Evolutionary conservation across 139 green algal genomes (phyloP).

Genomic region (Chlamydomonas schloesseri): DNA sequence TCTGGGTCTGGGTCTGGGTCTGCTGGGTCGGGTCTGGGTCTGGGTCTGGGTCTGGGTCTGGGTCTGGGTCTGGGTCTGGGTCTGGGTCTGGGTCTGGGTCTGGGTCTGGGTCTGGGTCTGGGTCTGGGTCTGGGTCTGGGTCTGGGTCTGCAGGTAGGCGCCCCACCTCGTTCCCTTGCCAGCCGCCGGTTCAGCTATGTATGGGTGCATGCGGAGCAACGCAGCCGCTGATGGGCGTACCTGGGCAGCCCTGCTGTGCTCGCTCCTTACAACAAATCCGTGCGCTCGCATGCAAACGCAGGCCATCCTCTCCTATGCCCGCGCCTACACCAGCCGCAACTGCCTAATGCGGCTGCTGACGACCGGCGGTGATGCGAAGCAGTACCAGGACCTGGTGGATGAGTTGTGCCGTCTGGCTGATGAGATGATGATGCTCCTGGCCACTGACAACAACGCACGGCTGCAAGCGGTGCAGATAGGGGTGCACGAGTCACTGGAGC

Average conservation of each 20-base stretch:
- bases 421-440: not conserved
- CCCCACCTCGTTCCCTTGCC: no score
- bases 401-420: not conserved
- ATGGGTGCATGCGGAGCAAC: no score
- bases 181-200: no score
- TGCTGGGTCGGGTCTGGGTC: not conserved
- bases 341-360: conserved; percentile 1
- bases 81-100: no score
- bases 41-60: not conserved
- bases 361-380: not conserved
- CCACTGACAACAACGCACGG: no score
- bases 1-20: no score
- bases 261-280: not conserved
- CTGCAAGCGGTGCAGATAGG: no score
- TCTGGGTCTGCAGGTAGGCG: not conserved
- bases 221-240: no score
- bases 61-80: no score
- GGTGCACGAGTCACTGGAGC: no score
- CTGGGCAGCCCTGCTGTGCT: not conserved
- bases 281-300: not conserved
- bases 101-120: no score
- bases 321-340: not conserved
- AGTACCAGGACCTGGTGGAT: not conserved
- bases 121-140: not conserved
- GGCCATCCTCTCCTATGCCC: not conserved